Evolutionary conservation across 139 green algal genomes (phyloP), one percentile per base, ranked within the genome.

Genomic region (Volvox africanus): DNA sequence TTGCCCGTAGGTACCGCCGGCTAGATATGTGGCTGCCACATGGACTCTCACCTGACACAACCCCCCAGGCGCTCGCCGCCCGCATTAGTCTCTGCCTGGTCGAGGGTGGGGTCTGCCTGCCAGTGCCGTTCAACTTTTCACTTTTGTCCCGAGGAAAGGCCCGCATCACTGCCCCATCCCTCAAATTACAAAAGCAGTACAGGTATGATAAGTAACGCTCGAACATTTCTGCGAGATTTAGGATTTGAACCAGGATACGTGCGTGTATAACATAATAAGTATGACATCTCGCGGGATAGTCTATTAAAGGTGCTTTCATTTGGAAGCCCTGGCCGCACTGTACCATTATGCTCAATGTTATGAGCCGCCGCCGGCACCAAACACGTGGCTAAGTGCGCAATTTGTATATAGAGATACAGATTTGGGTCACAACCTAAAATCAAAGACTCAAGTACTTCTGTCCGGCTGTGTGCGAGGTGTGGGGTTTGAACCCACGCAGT

Each of bases 11-110:
- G 33, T 93, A 77, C 55, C 93, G 93, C 55, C 90, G 93, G 12
- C 82, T 96, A 37, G 87, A 95, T 78, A 16, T 96, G 61, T 95
- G 93, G 88, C 89, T 96, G 50, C 88, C 79, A 1, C 94, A 96
- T 78, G 94, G 94, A 50, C 73, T 90, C 20, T 75, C 71, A 3
- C 5, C 55, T 1, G 78, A 55, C 78, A 90, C 80, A 0, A 13
- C 55, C 30, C 13, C 82, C 28, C 24, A 50, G 9, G 61, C n/a
- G 1, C 12, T 95, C 14, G 80, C 61, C 5, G 30, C 85, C 6
- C 35, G 61, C 14, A 76, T 94, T 26, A 61, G 44, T 24, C 50
- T 95, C 9, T 94, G 90, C 69, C 26, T 26, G 37, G 19, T 93
- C 32, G 12, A 9, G 32, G 33, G 6, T 16, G 76, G 5, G 26